Evolutionary conservation across 2,329 filamentous ascomycete species (phyloP).

Genomic region (Fusarium brachygibbosum): DNA sequence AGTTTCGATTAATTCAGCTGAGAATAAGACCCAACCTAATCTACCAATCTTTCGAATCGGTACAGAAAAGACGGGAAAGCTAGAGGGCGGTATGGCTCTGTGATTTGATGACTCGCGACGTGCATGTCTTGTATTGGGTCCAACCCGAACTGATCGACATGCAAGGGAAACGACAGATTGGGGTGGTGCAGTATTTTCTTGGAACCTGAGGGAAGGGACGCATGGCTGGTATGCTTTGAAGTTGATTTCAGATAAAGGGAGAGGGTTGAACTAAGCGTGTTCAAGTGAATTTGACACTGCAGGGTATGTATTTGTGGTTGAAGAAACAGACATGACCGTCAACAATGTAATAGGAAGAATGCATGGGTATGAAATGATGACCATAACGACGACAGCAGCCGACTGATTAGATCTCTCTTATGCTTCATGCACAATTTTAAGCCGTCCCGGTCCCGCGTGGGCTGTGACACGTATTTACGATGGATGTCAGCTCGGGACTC

Average conservation of each 20-base stretch:
- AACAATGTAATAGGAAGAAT: neutral
- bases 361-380: neutral
- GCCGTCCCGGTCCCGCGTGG: slow-evolving; percentile 2
- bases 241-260: neutral
- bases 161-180: slow-evolving; percentile 33
- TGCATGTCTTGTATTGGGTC: slow-evolving; percentile 21
- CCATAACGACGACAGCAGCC: too few species aligned
- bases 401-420: too few species aligned
- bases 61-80: slow-evolving; percentile 1
- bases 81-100: slow-evolving; percentile 10
- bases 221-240: slow-evolving; percentile 15
- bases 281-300: neutral
- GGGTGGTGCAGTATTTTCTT: slow-evolving; percentile 10
- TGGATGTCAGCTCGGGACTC: neutral
- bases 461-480: neutral
- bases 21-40: slow-evolving; percentile 4
- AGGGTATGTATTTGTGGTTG: neutral
- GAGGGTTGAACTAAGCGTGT: neutral
- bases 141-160: slow-evolving; percentile 34
- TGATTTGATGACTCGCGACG: slow-evolving; percentile 31
- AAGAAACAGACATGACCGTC: neutral
- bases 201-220: slow-evolving; percentile 1
- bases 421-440: slow-evolving; percentile 17
- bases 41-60: slow-evolving; percentile 3
- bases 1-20: slow-evolving; percentile 18